Percentiles rank a stretch among this genome's conserved stretches.
Evolutionary conservation across 192 early-diverging fungal genomes (phyloP).

Genomic region (Phycomyces nitens): DNA sequence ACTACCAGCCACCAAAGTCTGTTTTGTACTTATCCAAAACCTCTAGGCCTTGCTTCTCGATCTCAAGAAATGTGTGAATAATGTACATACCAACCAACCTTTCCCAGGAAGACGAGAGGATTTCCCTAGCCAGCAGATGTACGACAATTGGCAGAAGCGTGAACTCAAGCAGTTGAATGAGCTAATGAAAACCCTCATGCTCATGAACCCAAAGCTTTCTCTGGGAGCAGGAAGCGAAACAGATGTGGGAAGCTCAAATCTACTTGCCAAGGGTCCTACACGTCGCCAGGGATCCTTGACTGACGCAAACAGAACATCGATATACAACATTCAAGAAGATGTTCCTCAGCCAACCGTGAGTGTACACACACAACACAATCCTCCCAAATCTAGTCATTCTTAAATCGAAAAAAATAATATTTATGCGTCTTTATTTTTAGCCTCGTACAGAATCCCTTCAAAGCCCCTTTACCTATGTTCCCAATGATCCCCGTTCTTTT

Average conservation of each 20-base stretch:
- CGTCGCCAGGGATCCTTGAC: conserved; percentile 5
- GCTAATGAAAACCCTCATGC: conserved; percentile 41
- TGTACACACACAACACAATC: background rate
- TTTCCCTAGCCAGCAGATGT: conserved; percentile 44
- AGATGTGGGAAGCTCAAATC: conserved; percentile 18
- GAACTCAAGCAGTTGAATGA: conserved; percentile 53
- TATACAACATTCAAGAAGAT: background rate
- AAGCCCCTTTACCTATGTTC: conserved; percentile 49
- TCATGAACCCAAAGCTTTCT: conserved; percentile 38
- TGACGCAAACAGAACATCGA: background rate
- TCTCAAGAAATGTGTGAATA: conserved; percentile 45
- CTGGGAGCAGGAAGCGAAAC: conserved; percentile 22
- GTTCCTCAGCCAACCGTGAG: background rate
- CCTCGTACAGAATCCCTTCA: conserved; percentile 15
- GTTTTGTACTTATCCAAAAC: background rate
- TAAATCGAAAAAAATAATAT: no score
- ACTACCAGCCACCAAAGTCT: background rate
- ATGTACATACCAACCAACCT: conserved; percentile 38
- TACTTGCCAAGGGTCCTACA: conserved; percentile 4
- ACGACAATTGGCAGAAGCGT: conserved; percentile 51
- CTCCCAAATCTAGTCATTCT: no score
- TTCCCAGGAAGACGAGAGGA: conserved; percentile 37
- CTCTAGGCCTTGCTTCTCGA: conserved; percentile 41
- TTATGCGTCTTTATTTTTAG: background rate
- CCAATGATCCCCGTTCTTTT: conserved; percentile 52